A percentile compares a stretch with the other conserved stretches of the same genome.
Evolutionary conservation across 1,284 basidiomycete genomes (phyloP).

Genomic region (Pholiota adiposa): DNA sequence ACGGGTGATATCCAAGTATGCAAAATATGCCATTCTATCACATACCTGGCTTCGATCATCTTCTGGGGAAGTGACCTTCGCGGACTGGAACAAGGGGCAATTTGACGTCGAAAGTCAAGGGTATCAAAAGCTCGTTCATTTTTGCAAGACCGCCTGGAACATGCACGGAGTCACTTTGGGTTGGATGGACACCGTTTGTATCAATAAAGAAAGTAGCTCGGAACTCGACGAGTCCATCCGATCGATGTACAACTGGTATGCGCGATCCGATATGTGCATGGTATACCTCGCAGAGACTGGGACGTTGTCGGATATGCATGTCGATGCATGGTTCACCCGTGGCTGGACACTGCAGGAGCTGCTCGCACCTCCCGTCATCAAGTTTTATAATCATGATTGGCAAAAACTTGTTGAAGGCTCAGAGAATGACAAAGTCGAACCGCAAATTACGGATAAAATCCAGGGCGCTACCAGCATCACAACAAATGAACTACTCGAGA

Average conservation of each 20-base stretch:
- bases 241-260: neutral
- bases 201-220: neutral
- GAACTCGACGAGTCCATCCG: neutral
- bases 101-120: neutral
- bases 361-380: neutral
- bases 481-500: neutral
- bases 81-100: neutral
- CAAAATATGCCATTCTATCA: neutral
- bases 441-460: neutral
- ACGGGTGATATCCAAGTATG: neutral
- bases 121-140: neutral
- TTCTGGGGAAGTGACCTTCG: neutral
- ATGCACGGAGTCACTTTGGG: neutral
- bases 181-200: neutral
- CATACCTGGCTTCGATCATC: neutral
- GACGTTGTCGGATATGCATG: neutral
- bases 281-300: neutral
- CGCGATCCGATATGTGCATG: neutral
- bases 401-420: neutral
- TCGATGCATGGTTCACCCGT: neutral
- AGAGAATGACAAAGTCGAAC: neutral
- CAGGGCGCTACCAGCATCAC: neutral
- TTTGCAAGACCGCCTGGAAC: neutral
- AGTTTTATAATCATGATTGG: neutral
- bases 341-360: neutral